Conservation (phyloP, 2,329 filamentous ascomycete genomes). For the Fusarium longipes region DNA sequence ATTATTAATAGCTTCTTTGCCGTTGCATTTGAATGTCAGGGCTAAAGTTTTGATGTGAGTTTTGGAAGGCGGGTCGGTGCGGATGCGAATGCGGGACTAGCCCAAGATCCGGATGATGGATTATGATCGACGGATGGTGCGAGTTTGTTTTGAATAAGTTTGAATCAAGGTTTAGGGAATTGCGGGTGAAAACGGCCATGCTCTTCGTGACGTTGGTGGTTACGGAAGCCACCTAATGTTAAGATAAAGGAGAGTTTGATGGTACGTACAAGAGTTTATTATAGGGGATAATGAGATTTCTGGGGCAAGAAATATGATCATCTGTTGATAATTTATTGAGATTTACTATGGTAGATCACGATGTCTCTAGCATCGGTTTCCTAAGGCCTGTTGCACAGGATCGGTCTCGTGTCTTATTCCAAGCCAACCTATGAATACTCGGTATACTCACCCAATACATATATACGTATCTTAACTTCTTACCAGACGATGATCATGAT, state of each 20-base stretch:
- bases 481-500: constrained; percentile 2
- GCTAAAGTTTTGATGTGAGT: constrained; percentile 6
- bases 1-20: constrained; percentile 4
- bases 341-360: background rate
- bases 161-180: background rate
- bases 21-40: background rate
- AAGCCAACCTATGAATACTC: background rate
- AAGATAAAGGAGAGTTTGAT: background rate
- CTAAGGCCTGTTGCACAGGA: background rate
- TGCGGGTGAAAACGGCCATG: constrained; percentile 9
- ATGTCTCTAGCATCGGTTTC: background rate
- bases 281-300: background rate
- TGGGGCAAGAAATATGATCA: too few species aligned
- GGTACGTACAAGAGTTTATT: background rate
- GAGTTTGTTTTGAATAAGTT: constrained; percentile 7
- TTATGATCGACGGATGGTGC: constrained; percentile 5
- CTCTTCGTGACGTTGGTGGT: background rate
- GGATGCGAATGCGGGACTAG: constrained; percentile 11
- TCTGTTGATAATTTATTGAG: too few species aligned
- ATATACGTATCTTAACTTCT: background rate
- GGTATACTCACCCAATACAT: background rate
- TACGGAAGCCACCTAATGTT: background rate
- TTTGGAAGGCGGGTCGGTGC: constrained; percentile 12
- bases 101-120: constrained; percentile 1
- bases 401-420: background rate